These are phyloP conservation scores for Fraxinus greggii DNA, from an alignment of 305 asterid genomes.

Conservation along the genomic window DNA sequence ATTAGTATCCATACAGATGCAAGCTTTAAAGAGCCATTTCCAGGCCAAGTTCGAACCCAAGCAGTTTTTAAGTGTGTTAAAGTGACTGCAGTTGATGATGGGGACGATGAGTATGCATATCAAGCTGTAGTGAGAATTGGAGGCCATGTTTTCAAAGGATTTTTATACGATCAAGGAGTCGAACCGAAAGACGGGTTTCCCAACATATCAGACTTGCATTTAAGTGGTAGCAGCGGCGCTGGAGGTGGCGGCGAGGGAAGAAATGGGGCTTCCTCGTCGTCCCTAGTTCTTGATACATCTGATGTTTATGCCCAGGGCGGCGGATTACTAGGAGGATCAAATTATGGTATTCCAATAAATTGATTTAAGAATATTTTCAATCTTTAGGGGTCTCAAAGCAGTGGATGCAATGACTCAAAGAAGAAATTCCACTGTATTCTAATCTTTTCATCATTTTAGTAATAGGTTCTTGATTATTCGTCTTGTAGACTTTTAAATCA, in stretches of 20 bases:
- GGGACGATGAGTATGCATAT: conserved; percentile 70
- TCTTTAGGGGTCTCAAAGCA: conserved; percentile 14
- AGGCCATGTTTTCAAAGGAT: conserved; percentile 74
- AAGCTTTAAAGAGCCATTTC: conserved; percentile 53
- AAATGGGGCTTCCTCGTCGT: conserved; percentile 25
- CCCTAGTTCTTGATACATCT: conserved; percentile 31
- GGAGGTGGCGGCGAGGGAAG: conserved; percentile 22
- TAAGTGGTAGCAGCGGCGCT: conserved; percentile 40
- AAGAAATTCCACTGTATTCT: conserved; percentile 7
- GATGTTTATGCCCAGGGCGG: conserved; percentile 42
- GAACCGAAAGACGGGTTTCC: conserved; percentile 51
- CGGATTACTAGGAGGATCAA: conserved; percentile 52
- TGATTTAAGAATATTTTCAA: conserved; percentile 20
- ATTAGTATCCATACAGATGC: conserved; percentile 33
- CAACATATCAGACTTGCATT: conserved; percentile 59
- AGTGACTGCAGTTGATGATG: conserved; percentile 62
- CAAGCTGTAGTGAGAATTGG: conserved; percentile 65
- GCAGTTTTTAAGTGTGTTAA: conserved; percentile 70
- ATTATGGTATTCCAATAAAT: conserved; percentile 52
- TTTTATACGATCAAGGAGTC: conserved; percentile 68
- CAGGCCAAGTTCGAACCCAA: conserved; percentile 65
- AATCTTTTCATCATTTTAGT: not conserved
- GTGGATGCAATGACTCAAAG: not conserved
- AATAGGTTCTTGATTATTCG: conserved; percentile 11
- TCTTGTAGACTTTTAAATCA: conserved; percentile 6